Evolutionary conservation across 306 rosid genomes (phyloP).

Genomic region (Carpinus fangiana): DNA sequence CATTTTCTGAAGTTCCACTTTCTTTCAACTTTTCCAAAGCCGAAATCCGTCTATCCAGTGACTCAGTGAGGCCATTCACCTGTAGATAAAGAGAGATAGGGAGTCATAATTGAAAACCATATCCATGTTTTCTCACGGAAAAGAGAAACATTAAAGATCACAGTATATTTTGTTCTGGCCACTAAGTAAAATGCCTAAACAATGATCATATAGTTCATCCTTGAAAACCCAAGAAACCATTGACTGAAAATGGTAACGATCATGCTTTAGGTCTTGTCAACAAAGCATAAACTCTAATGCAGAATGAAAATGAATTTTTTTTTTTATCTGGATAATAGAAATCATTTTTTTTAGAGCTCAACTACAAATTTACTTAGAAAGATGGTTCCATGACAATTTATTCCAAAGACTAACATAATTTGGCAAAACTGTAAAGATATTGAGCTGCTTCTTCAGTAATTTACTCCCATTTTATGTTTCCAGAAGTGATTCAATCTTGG

Average conservation of each 20-base stretch:
- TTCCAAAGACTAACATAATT: background rate
- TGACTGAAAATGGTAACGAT: background rate
- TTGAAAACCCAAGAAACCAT: background rate
- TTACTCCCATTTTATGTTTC: background rate
- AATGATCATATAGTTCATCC: background rate
- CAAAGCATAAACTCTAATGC: background rate
- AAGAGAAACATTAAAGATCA: background rate
- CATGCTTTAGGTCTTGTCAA: background rate
- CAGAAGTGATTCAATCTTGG: background rate
- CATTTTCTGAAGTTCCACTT: slow-evolving; percentile 51
- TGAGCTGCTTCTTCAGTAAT: background rate
- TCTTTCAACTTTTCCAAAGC: slow-evolving; percentile 73
- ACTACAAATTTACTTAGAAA: background rate
- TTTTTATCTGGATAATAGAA: background rate
- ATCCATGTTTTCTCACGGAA: background rate
- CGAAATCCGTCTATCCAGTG: slow-evolving; percentile 71
- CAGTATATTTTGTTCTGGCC: background rate
- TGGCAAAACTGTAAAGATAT: background rate
- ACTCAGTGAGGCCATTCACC: slow-evolving; percentile 67
- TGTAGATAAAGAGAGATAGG: slow-evolving; percentile 34
- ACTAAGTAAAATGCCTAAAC: background rate
- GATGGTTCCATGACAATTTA: background rate
- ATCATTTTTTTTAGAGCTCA: background rate
- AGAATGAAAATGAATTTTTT: background rate
- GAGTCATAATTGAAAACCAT: slow-evolving; percentile 10